Conservation (phyloP, 192 early-diverging fungal genomes). For the Podila minutissima region DNA sequence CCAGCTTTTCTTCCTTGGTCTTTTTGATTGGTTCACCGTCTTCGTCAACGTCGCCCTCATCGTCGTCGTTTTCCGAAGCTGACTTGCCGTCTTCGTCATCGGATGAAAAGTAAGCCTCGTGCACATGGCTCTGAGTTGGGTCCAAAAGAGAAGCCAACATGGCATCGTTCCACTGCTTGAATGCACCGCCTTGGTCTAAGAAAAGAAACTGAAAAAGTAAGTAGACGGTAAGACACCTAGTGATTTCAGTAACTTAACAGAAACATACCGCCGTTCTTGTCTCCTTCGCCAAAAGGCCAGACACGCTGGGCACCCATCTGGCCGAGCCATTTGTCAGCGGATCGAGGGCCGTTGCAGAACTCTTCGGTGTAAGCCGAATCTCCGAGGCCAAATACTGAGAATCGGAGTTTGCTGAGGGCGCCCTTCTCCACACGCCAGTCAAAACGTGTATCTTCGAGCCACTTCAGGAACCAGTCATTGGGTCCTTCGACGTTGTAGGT, state of each 20-base stretch:
- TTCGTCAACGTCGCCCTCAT: conserved; percentile 46
- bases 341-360: conserved; percentile 63
- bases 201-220: neutral
- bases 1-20: conserved; percentile 49
- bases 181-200: conserved; percentile 44
- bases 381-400: conserved; percentile 77
- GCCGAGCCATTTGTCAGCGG: conserved; percentile 68
- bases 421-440: conserved; percentile 69
- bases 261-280: conserved; percentile 63
- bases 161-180: conserved; percentile 49
- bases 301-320: conserved; percentile 70
- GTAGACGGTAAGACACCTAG: neutral
- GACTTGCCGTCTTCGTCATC: conserved; percentile 62
- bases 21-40: conserved; percentile 30
- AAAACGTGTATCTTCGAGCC: conserved; percentile 68
- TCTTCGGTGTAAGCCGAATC: conserved; percentile 74
- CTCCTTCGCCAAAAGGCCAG: conserved; percentile 67
- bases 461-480: conserved; percentile 74
- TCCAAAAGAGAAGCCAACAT: conserved; percentile 49
- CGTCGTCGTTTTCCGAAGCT: conserved; percentile 63
- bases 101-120: conserved; percentile 57
- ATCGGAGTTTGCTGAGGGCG: conserved; percentile 62
- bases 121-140: conserved; percentile 52
- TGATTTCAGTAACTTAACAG: conserved; percentile 27
- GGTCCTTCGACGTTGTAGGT: conserved; percentile 77